A percentile compares a stretch with the other conserved stretches of the same genome.
Evolutionary conservation across 805 yeast genomes (phyloP).

Genomic region (Monosporozyma solicola): DNA sequence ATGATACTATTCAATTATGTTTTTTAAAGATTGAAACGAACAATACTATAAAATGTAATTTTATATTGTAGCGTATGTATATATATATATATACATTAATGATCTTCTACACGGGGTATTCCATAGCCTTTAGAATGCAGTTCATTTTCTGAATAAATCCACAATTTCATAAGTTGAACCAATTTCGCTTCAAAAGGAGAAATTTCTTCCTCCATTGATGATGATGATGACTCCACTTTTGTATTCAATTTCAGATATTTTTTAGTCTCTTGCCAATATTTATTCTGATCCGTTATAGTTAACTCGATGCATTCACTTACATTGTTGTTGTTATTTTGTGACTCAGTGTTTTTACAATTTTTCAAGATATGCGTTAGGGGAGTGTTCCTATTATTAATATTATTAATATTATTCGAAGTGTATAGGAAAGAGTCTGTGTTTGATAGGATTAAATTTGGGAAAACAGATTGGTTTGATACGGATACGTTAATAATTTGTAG

Average conservation of each 20-base stretch:
- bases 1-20: slow-evolving; percentile 42
- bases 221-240: too few relatives aligned
- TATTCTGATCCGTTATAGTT: neutral
- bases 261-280: slow-evolving; percentile 4
- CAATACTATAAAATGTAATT: slow-evolving; percentile 33
- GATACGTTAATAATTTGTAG: slow-evolving; percentile 19
- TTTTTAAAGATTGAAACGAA: slow-evolving; percentile 49
- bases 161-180: slow-evolving; percentile 48
- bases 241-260: neutral
- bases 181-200: slow-evolving; percentile 29
- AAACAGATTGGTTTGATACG: slow-evolving; percentile 11
- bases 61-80: neutral
- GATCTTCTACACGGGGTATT: slow-evolving; percentile 28
- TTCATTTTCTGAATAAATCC: slow-evolving; percentile 57
- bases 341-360: neutral
- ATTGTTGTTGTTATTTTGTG: neutral
- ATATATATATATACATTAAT: neutral
- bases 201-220: neutral
- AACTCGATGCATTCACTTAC: neutral
- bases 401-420: neutral
- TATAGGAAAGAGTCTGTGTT: neutral
- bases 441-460: slow-evolving; percentile 10
- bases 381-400: neutral
- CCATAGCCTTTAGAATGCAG: slow-evolving; percentile 33
- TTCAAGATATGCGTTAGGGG: neutral